A percentile compares a stretch with the other conserved stretches of the same genome.
Evolutionary conservation across 1,284 basidiomycete genomes (phyloP).

Genomic region (Xanthoconium separans): DNA sequence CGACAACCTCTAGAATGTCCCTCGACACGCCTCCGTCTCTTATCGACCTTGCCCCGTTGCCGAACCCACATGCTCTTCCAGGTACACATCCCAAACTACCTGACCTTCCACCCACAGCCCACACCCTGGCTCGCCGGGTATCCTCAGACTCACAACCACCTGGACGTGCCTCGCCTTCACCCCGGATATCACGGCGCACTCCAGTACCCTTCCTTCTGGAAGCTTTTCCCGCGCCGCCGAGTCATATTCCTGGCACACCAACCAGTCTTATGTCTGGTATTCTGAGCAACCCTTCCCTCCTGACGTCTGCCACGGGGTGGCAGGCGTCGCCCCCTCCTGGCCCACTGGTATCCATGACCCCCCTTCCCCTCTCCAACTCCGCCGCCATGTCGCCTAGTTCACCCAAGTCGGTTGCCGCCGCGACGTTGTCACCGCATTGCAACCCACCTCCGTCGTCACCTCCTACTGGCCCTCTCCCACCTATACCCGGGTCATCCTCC

Average conservation of each 20-base stretch:
- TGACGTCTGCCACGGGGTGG: conserved; percentile 13
- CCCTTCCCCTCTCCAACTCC: neutral
- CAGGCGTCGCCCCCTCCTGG: conserved; percentile 4
- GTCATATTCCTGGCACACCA: conserved; percentile 31
- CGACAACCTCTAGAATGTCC: conserved; percentile 15
- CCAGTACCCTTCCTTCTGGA: conserved; percentile 33
- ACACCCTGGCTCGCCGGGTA: conserved; percentile 18
- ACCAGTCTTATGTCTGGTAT: conserved; percentile 5
- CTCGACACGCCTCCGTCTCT: conserved; percentile 13
- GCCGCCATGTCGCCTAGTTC: conserved; percentile 13
- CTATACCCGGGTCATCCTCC: conserved; percentile 28
- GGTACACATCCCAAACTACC: conserved; percentile 10
- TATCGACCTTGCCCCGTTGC: conserved; percentile 9
- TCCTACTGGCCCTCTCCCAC: conserved; percentile 31
- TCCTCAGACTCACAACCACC: conserved; percentile 28
- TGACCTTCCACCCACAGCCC: conserved; percentile 12
- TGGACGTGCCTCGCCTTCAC: conserved; percentile 29
- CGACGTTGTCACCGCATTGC: conserved; percentile 1
- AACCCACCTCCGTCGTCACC: conserved; percentile 34
- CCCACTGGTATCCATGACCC: conserved; percentile 1
- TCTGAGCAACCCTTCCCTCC: conserved; percentile 13
- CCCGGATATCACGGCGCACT: conserved; percentile 32
- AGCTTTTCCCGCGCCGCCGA: conserved; percentile 31
- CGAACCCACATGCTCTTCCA: conserved; percentile 14
- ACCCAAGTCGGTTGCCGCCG: conserved; percentile 5